Conservation (phyloP, 352 stramenopile genomes). For the Phytophthora kernoviae region DNA sequence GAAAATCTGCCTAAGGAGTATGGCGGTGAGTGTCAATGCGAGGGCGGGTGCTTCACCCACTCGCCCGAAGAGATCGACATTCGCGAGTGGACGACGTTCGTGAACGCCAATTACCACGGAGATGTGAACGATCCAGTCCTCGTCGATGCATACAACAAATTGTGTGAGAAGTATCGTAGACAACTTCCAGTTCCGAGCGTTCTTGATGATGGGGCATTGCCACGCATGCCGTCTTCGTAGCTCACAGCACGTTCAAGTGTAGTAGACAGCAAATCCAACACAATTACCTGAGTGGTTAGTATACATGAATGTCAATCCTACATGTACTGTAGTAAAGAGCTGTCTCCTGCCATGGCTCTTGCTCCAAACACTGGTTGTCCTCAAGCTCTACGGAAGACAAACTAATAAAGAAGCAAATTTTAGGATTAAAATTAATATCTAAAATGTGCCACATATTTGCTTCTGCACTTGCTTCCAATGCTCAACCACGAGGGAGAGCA, state of each 20-base stretch:
- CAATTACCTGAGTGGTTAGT: no score
- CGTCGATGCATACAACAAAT: conserved; percentile 40
- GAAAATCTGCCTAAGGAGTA: conserved; percentile 74
- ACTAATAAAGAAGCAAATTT: no score
- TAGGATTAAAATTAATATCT: no score
- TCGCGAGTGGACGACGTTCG: conserved; percentile 59
- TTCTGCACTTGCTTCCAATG: neutral
- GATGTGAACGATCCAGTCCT: conserved; percentile 36
- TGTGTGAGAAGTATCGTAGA: conserved; percentile 55
- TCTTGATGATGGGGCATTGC: conserved; percentile 2
- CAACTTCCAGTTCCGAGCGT: conserved; percentile 32
- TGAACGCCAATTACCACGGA: conserved; percentile 50
- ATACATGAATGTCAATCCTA: no score
- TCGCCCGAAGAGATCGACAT: conserved; percentile 74
- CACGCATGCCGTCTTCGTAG: conserved; percentile 13
- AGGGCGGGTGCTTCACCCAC: conserved; percentile 61
- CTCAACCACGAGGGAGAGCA: neutral
- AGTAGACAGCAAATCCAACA: neutral
- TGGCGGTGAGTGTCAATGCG: conserved; percentile 61
- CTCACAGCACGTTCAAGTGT: conserved; percentile 1
- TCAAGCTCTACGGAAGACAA: no score
- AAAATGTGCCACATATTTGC: no score
- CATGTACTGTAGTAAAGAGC: no score
- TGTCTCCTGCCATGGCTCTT: no score
- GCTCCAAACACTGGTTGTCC: no score